Evolutionary conservation across 2,329 filamentous ascomycete species (phyloP).

Genomic region (Emergomyces orientalis): DNA sequence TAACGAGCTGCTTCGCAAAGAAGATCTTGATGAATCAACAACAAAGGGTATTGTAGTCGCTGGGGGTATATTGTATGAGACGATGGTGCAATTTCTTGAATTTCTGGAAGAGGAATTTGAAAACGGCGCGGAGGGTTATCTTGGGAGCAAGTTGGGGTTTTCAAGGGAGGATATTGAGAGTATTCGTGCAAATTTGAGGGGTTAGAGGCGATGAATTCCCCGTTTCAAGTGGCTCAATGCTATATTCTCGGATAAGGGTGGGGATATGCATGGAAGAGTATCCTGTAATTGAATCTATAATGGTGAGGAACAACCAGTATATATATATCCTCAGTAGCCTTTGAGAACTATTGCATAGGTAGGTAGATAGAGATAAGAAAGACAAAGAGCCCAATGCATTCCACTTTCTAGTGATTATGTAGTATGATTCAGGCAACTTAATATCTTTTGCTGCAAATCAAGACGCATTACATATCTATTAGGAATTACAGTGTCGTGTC

Average conservation of each 20-base stretch:
- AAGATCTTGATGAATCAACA: conserved; percentile 34
- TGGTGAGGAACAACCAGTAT: background rate
- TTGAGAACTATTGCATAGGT: background rate
- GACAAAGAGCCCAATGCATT: background rate
- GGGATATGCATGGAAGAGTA: background rate
- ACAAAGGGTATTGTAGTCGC: conserved; percentile 33
- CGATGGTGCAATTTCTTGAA: conserved; percentile 43
- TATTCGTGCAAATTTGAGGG: conserved; percentile 37
- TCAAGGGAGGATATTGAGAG: conserved; percentile 45
- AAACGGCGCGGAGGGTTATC: conserved; percentile 55
- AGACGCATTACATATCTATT: no score
- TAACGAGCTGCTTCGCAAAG: conserved; percentile 34
- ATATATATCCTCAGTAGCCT: background rate
- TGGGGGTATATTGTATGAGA: conserved; percentile 27
- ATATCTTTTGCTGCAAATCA: no score
- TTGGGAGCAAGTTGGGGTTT: conserved; percentile 50
- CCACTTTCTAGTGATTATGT: no score
- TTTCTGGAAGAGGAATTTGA: conserved; percentile 49
- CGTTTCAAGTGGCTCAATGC: no score
- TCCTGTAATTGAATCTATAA: background rate
- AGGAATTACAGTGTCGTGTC: no score
- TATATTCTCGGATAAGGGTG: background rate
- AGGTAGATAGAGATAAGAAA: background rate
- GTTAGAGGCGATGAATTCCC: background rate
- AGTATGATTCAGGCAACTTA: no score